A percentile compares a stretch with the other conserved stretches of the same genome.
Evolutionary conservation across 2,329 filamentous ascomycete species (phyloP).

Genomic region (Xylaria sp.): DNA sequence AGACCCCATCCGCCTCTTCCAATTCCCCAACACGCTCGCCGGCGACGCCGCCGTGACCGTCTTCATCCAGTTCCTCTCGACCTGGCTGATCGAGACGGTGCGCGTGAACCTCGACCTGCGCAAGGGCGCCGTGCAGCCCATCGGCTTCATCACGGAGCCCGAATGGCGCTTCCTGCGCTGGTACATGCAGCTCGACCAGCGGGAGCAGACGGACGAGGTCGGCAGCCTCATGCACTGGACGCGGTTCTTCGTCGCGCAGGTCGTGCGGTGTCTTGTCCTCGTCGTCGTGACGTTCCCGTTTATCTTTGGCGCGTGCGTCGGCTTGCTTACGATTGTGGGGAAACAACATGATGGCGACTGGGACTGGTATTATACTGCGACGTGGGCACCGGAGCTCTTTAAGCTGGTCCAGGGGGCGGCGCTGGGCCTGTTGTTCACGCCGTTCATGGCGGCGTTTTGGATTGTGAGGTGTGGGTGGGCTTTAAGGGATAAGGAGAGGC

Average conservation of each 20-base stretch:
- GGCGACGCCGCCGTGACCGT: conserved; percentile 48
- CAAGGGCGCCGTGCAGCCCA: conserved; percentile 41
- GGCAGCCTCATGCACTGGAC: conserved; percentile 31
- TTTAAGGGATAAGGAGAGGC: conserved; percentile 25
- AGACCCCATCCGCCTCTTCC: conserved; percentile 42
- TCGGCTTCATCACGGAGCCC: conserved; percentile 41
- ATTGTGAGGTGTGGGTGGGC: conserved; percentile 46
- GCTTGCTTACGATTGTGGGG: conserved; percentile 39
- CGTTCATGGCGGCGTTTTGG: conserved; percentile 46
- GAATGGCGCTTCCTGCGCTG: conserved; percentile 34
- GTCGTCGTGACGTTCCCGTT: conserved; percentile 38
- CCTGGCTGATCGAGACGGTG: conserved; percentile 46
- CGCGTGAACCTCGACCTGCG: conserved; percentile 45
- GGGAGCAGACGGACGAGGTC: conserved; percentile 25
- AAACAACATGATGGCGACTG: conserved; percentile 31
- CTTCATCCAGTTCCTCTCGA: conserved; percentile 45
- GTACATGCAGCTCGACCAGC: conserved; percentile 40
- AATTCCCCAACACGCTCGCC: conserved; percentile 45
- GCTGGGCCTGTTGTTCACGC: conserved; percentile 43
- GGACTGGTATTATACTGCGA: conserved; percentile 40
- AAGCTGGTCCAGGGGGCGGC: conserved; percentile 45
- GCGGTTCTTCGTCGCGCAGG: conserved; percentile 34
- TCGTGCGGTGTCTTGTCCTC: conserved; percentile 34
- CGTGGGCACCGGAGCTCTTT: conserved; percentile 46
- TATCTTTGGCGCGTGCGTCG: conserved; percentile 41